Conservation (phyloP, 164 flowering plant species). For the Magnolia officinalis region DNA sequence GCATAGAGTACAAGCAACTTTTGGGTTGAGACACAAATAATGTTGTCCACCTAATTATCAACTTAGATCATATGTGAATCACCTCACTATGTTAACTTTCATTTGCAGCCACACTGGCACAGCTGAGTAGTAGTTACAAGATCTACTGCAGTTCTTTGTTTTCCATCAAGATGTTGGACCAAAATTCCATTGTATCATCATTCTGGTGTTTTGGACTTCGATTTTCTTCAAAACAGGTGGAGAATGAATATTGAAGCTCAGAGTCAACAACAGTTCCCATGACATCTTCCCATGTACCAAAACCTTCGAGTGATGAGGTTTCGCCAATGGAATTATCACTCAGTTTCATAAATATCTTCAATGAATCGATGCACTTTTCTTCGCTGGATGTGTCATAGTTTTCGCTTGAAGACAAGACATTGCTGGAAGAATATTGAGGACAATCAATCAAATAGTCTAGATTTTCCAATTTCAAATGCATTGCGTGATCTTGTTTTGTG, state of each 20-base stretch:
- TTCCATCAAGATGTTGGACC: conserved; percentile 3
- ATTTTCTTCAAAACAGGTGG: background rate
- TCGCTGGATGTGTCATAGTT: background rate
- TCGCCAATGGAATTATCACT: background rate
- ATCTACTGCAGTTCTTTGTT: background rate
- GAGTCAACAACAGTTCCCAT: background rate
- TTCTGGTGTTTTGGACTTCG: background rate
- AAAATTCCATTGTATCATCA: background rate
- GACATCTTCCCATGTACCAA: background rate
- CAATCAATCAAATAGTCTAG: background rate
- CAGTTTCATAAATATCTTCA: background rate
- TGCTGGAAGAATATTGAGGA: background rate
- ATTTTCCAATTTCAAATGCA: background rate
- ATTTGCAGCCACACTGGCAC: too few species aligned
- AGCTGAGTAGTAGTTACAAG: background rate
- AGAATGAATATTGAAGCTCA: background rate
- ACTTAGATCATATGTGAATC: too few species aligned
- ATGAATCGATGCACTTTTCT: background rate
- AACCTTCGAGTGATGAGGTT: background rate
- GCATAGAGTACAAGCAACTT: too few species aligned
- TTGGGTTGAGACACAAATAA: too few species aligned
- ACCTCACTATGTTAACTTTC: too few species aligned
- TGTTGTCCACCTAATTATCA: too few species aligned
- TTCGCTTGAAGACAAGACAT: background rate
- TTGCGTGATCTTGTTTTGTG: background rate